Percentiles rank a stretch among this genome's conserved stretches.
These are phyloP conservation scores for Chaetomidium leptoderma DNA, from an alignment of 495 filamentous ascomycete species.

Conservation along the genomic window DNA sequence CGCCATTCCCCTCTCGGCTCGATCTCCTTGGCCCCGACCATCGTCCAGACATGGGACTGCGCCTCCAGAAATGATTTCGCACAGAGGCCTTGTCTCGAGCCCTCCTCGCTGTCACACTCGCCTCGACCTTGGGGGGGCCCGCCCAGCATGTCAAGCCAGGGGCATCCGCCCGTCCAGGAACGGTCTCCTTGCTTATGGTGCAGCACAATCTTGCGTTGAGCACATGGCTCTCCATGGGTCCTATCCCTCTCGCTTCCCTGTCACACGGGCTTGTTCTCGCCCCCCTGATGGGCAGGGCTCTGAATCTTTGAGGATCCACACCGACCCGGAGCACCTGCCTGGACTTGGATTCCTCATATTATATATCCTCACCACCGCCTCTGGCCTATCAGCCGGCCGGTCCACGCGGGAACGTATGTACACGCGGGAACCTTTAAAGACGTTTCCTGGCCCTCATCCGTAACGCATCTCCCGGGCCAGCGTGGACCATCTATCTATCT, in stretches of 20 bases:
- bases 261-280: constrained; percentile 10
- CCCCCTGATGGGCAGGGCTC: constrained; percentile 19
- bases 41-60: constrained; percentile 12
- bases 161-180: background rate
- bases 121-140: constrained; percentile 21
- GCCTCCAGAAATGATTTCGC: constrained; percentile 20
- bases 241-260: constrained; percentile 12
- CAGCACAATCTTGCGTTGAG: constrained; percentile 6
- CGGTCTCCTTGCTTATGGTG: constrained; percentile 12
- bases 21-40: constrained; percentile 12
- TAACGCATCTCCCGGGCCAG: constrained; percentile 29
- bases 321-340: constrained; percentile 14
- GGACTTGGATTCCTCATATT: constrained; percentile 17
- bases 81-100: constrained; percentile 27
- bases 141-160: constrained; percentile 14
- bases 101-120: constrained; percentile 26
- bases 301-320: constrained; percentile 13
- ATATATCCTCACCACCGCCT: constrained; percentile 31
- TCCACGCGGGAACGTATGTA: constrained; percentile 21
- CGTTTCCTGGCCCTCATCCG: constrained; percentile 28
- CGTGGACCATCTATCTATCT: constrained; percentile 31
- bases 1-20: constrained; percentile 18
- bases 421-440: constrained; percentile 22
- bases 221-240: constrained; percentile 10
- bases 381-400: constrained; percentile 27